Base-by-base conservation (phyloP, 352 stramenopile species). In the Thraustotheca clavata region DNA sequence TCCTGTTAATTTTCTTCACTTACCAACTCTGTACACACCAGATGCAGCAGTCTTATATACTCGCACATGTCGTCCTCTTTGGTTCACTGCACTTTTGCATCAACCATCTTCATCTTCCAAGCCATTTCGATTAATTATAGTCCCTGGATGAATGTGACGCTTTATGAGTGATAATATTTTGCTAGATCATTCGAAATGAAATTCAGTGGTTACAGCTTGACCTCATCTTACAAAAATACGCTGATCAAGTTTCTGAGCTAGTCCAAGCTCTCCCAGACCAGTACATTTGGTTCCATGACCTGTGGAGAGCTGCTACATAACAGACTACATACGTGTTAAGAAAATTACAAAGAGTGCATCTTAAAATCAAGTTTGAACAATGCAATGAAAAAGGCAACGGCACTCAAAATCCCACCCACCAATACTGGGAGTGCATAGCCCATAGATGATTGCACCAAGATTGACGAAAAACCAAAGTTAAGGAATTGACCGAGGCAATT, bases 401-500 rank as follows among this genome's bases (percentile, higher is more conserved):
- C 72, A 14, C 78, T 91, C 33, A 90, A 69, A 27, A 71, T 68
- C 26, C 82, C 80, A 47, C 82, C 82, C 7, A 89, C 73, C 47
- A 91, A 76, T 18, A 91, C 76, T n/a, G 80, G 80, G 2, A 89
- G 62, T 6, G 71, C 70, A 52, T 88, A 88, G 0, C 78, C 80
- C 22, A 89, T 67, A 46, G 77, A 73, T 1, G 78, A 86, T 41
- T 88, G 71, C 27, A 89, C 79, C 1, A 91, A 62, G 9, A 68
- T 75, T 39, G 80, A 70, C 2, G 76, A 77, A 29, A 88, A 62
- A 24, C 76, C 52, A 48, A 89, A 89, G 67, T 91, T 91, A 43
- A 91, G 71, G 38, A 91, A 52, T 36, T 91, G 82, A 16, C 80
- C 79, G 7, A 86, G 32, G 68, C 80, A 89, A 67, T 88, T 91